Evolutionary conservation across 148 eudicot genomes (phyloP).

Genomic region (Camellia sinensis): DNA sequence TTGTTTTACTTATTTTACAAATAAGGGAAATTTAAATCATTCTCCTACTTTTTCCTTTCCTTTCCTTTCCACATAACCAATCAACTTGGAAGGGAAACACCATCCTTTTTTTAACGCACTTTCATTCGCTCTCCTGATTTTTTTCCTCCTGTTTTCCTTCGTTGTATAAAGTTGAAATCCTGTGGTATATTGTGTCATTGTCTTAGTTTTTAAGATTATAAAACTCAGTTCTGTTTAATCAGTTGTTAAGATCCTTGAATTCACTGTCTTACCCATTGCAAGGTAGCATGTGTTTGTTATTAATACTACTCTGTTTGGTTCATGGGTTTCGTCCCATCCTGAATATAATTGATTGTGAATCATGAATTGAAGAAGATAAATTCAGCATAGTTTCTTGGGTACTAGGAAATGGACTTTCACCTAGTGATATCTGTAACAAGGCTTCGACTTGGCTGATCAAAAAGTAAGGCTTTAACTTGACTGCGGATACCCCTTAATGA

Average conservation of each 20-base stretch:
- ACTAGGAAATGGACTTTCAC: not conserved
- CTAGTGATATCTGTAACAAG: not conserved
- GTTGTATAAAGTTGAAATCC: too few species aligned
- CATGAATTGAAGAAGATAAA: not conserved
- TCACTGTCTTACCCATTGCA: not conserved
- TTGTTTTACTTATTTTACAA: not conserved
- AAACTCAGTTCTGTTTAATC: too few species aligned
- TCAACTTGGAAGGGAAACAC: not conserved
- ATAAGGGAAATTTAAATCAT: too few species aligned
- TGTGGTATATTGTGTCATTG: not conserved
- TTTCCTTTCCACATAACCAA: not conserved
- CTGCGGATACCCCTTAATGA: not conserved
- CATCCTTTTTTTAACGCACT: not conserved
- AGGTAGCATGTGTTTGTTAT: not conserved
- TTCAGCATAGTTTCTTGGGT: not conserved
- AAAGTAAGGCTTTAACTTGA: not conserved
- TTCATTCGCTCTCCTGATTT: not conserved
- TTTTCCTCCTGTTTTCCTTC: too few species aligned
- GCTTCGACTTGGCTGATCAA: too few species aligned
- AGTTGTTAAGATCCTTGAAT: not conserved
- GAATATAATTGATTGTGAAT: not conserved
- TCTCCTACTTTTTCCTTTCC: not conserved
- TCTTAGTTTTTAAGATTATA: too few species aligned
- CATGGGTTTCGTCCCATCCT: not conserved
- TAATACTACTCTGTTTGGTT: not conserved